Evolutionary conservation across 345 rosid genomes (phyloP).

Genomic region (Excoecaria agallocha): DNA sequence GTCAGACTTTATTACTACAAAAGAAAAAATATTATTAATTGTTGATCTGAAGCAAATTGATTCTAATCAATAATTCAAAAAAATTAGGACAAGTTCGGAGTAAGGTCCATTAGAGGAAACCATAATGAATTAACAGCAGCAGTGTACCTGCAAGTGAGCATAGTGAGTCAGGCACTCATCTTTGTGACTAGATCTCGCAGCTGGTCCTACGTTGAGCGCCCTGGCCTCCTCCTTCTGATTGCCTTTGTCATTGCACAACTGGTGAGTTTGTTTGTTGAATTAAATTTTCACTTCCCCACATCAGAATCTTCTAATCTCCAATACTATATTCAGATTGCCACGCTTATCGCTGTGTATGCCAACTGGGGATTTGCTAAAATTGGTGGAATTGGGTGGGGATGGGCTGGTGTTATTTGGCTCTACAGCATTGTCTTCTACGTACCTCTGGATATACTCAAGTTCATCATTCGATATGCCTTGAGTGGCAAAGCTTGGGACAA

Average conservation of each 20-base stretch:
- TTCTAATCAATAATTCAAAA: background rate
- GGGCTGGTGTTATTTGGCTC: constrained; percentile 93
- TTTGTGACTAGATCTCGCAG: constrained; percentile 94
- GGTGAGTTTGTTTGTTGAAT: constrained; percentile 36
- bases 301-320: background rate
- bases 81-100: constrained; percentile 70
- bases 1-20: too few species aligned
- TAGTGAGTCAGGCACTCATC: constrained; percentile 90
- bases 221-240: constrained; percentile 59
- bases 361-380: constrained; percentile 67
- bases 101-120: constrained; percentile 51
- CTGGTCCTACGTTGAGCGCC: constrained; percentile 88
- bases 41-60: too few species aligned
- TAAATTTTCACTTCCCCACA: background rate
- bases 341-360: constrained; percentile 75
- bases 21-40: too few species aligned
- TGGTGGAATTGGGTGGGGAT: constrained; percentile 83
- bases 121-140: constrained; percentile 64
- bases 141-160: constrained; percentile 92
- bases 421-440: constrained; percentile 70
- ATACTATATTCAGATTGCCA: constrained; percentile 52
- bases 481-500: constrained; percentile 86
- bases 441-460: constrained; percentile 76
- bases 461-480: constrained; percentile 61
- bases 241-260: constrained; percentile 78